phyloP scores from a whole-genome alignment of 495 filamentous ascomycete genomes.

The Neurospora discreta region DNA sequence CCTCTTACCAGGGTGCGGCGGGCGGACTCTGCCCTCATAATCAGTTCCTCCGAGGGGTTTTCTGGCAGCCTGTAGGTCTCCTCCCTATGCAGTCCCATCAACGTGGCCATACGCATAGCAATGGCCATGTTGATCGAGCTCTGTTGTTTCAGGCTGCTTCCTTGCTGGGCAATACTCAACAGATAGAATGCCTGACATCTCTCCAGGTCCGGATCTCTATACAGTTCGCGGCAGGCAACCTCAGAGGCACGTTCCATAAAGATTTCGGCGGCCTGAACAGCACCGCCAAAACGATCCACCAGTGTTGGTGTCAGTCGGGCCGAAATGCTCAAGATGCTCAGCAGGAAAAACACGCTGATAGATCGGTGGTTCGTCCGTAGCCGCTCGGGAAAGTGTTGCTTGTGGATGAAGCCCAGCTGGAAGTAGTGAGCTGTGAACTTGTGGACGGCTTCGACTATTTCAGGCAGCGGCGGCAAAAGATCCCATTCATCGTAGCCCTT shows the following conservation, averaged over 20 bases:
- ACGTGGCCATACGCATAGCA: conserved; percentile 38
- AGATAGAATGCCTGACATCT: conserved; percentile 41
- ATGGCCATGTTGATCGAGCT: conserved; percentile 44
- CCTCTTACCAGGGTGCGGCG: conserved; percentile 34
- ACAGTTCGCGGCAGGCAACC: conserved; percentile 36
- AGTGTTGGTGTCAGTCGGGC: conserved; percentile 36
- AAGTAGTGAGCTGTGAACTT: conserved; percentile 37
- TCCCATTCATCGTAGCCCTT: conserved; percentile 31
- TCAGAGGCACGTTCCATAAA: conserved; percentile 37
- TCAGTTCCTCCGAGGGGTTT: conserved; percentile 25
- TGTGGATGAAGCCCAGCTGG: conserved; percentile 42
- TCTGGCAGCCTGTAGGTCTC: conserved; percentile 32
- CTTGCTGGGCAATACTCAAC: conserved; percentile 41
- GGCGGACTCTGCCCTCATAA: conserved; percentile 34
- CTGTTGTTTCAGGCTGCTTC: conserved; percentile 33
- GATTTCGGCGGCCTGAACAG: conserved; percentile 32
- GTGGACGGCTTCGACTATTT: conserved; percentile 33
- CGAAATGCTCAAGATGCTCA: conserved; percentile 37
- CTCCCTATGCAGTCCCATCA: conserved; percentile 40
- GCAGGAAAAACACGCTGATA: conserved; percentile 36
- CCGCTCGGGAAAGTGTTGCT: conserved; percentile 32
- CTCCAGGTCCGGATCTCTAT: conserved; percentile 37
- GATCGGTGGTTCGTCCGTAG: conserved; percentile 28
- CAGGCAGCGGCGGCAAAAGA: conserved; percentile 28
- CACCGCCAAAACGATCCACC: conserved; percentile 31